phyloP scores from a whole-genome alignment of 2,329 filamentous ascomycete genomes.

The Cordyceps tenuipes region DNA sequence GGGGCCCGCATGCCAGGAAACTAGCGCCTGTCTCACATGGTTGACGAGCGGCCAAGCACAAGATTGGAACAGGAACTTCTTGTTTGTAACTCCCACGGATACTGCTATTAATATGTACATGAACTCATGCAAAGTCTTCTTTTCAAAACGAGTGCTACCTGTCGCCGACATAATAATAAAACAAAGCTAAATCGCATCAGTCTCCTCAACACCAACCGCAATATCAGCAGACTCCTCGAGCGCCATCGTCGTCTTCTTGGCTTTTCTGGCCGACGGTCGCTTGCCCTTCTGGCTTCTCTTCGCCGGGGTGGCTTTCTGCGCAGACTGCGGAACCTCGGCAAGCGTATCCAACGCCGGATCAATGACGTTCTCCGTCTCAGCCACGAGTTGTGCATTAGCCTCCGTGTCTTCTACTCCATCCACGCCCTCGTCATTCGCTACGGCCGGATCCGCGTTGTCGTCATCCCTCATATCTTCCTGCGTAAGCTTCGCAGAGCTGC shows the following conservation, averaged over 20 bases:
- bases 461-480: constrained; percentile 13
- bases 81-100: too few species aligned
- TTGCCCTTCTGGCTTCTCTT: constrained; percentile 19
- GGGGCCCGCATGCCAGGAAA: background rate
- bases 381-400: background rate
- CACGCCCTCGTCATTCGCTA: too few species aligned
- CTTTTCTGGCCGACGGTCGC: constrained; percentile 16
- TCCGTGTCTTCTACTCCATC: too few species aligned
- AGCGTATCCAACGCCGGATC: constrained; percentile 21
- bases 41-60: too few species aligned
- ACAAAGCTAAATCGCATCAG: constrained; percentile 13
- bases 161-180: too few species aligned
- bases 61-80: too few species aligned
- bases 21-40: background rate
- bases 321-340: constrained; percentile 10
- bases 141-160: too few species aligned
- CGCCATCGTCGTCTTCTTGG: constrained; percentile 21
- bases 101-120: too few species aligned
- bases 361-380: constrained; percentile 20
- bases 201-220: constrained; percentile 10
- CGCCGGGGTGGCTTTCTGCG: constrained; percentile 20
- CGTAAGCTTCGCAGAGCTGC: constrained; percentile 23
- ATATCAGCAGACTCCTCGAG: constrained; percentile 17
- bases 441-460: constrained; percentile 5
- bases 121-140: too few species aligned